phyloP scores from a whole-genome alignment of 164 flowering plant genomes.

The Houttuynia cordata region DNA sequence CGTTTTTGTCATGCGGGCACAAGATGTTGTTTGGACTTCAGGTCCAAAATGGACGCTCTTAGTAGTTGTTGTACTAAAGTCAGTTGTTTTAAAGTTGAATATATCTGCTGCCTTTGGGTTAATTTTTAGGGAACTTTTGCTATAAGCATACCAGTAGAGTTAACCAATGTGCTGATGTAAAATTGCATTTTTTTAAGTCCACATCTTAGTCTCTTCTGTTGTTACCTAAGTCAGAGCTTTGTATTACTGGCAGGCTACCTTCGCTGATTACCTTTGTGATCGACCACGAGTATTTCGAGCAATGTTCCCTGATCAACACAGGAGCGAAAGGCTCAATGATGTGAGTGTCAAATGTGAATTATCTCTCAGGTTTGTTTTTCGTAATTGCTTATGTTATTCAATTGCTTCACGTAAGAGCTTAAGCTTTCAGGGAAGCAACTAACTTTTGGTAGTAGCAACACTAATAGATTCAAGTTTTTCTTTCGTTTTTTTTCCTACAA shows the following conservation, averaged over 20 bases:
- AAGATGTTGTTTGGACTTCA: too few relatives aligned
- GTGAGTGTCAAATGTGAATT: slow-evolving; percentile 14
- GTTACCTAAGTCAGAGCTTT: background rate
- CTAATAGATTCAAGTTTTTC: background rate
- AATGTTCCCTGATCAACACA: slow-evolving; percentile 66
- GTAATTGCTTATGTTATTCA: background rate
- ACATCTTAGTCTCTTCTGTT: too few relatives aligned
- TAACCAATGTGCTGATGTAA: too few relatives aligned
- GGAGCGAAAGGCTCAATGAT: slow-evolving; percentile 57
- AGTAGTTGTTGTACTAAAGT: too few relatives aligned
- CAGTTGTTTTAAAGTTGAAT: too few relatives aligned
- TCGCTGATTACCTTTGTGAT: slow-evolving; percentile 63
- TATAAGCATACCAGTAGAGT: too few relatives aligned
- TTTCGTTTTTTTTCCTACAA: too few relatives aligned
- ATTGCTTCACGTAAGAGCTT: background rate
- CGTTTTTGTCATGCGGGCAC: too few relatives aligned
- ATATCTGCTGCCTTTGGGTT: too few relatives aligned
- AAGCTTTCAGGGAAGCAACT: background rate
- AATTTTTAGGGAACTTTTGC: too few relatives aligned
- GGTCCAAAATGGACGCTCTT: too few relatives aligned
- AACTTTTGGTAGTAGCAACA: slow-evolving; percentile 2
- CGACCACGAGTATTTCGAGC: slow-evolving; percentile 63
- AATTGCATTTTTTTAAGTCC: too few relatives aligned
- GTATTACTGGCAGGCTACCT: slow-evolving; percentile 42
- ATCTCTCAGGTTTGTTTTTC: background rate